Base-by-base conservation (phyloP, 208 protist species). In the Naegleria fowleri region DNA sequence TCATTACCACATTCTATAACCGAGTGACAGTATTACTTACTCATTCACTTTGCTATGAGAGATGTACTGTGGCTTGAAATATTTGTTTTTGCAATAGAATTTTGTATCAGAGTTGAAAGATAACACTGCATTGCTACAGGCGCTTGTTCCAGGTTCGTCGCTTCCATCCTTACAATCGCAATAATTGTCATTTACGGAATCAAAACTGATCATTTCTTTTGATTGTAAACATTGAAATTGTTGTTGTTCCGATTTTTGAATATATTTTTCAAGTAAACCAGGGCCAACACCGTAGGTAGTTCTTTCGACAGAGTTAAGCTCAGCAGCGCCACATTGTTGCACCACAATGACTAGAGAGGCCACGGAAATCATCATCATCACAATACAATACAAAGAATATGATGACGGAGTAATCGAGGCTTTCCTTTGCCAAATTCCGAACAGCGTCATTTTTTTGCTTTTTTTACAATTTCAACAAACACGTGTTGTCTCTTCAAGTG, bases 151-250 rank as follows among this genome's bases (percentile, higher is more conserved):
- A 38, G 98, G 97, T 93, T 99, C 98, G 93, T 98, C 98, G 86
- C 93, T 96, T 41, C 98, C 97, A 92, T 99, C 98, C 52, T 91
- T 59, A 91, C 98, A 99, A 92, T 99, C 97, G 92, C 98, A 99
- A 92, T 97, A 97, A 84, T 98, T 97, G 91, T 99, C 95, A 93
- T 99, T 98, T 25, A 99, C 97, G 9, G 93, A 39, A 29, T 76
- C 52, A 39, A 95, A 93, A 38, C 94, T 92, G 39, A 98, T 96
- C 15, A 87, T 92, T 9, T 83, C 83, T 25, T 92, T 93, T 0
- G 87, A 90, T 83, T 95, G 92, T n/a, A 84, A 52, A 85, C 92
- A 93, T 6, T 84, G 92, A 83, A 93, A 93, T 16, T 67, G 33
- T 52, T 90, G 58, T 16, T 29, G 0, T 16, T 75, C 58, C 25